These are phyloP conservation scores for Edaphochlamys debaryana DNA, from an alignment of 139 green algal genomes.

Conservation along the genomic window DNA sequence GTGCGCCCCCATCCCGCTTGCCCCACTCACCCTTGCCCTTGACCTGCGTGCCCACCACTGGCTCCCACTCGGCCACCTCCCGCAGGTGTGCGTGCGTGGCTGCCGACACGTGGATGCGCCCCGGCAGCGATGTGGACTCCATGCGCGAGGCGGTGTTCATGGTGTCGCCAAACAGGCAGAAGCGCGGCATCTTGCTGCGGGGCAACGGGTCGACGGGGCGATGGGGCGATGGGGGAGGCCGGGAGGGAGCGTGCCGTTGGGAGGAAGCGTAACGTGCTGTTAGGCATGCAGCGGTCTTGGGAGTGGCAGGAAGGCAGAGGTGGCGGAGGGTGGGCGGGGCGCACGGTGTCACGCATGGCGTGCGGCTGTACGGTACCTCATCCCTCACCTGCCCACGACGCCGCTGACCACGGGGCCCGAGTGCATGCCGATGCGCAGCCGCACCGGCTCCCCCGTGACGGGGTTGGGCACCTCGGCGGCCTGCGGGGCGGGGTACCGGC, in stretches of 20 bases:
- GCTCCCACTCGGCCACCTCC: not conserved
- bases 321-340: no score
- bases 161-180: constrained; percentile 59
- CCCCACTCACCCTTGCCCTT: constrained; percentile 7
- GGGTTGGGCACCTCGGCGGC: constrained; percentile 25
- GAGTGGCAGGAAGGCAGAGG: no score
- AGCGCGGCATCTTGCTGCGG: constrained; percentile 44
- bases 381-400: constrained; percentile 56
- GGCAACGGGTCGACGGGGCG: no score
- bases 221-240: no score
- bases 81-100: not conserved
- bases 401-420: constrained; percentile 37
- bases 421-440: constrained; percentile 32
- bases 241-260: no score
- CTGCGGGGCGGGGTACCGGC: no score
- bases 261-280: no score
- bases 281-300: no score
- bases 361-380: no score
- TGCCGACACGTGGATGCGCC: constrained; percentile 12
- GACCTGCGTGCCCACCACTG: constrained; percentile 1
- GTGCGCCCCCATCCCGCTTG: no score
- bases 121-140: constrained; percentile 9
- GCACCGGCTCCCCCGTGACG: not conserved
- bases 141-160: constrained; percentile 49
- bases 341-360: no score